phyloP scores from a whole-genome alignment of 2,329 filamentous ascomycete genomes.

The Clonostachys solani region DNA sequence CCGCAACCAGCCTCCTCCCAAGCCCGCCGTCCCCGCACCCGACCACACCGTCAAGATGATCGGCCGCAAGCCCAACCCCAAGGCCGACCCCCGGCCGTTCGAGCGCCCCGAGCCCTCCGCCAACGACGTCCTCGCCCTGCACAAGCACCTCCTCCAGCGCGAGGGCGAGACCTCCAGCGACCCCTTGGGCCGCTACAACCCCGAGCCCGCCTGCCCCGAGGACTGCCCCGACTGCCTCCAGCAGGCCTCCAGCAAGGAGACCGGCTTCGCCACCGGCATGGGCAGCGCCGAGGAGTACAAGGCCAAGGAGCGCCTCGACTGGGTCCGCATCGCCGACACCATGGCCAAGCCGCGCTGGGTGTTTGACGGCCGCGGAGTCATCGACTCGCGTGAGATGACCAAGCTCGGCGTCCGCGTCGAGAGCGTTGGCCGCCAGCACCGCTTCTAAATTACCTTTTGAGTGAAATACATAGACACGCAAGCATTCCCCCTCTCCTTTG shows the following conservation, averaged over 20 bases:
- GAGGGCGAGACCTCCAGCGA: constrained; percentile 24
- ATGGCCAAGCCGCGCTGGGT: constrained; percentile 52
- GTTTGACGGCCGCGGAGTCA: constrained; percentile 52
- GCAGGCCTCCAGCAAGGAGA: constrained; percentile 28
- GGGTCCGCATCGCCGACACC: constrained; percentile 40
- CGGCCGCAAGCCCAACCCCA: constrained; percentile 30
- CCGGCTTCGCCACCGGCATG: constrained; percentile 34
- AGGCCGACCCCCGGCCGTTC: constrained; percentile 43
- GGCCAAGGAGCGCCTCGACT: constrained; percentile 44
- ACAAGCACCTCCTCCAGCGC: constrained; percentile 37
- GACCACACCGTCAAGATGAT: constrained; percentile 18
- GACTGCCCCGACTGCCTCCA: constrained; percentile 47
- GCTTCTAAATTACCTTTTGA: constrained; percentile 19
- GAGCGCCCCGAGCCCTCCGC: constrained; percentile 29
- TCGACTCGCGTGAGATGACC: constrained; percentile 41
- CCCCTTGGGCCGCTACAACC: constrained; percentile 38
- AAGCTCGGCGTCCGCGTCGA: constrained; percentile 48
- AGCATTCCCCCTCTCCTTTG: background rate
- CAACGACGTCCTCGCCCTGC: constrained; percentile 41
- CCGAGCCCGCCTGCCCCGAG: constrained; percentile 36
- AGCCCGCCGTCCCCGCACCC: constrained; percentile 15
- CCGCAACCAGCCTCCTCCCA: constrained; percentile 31
- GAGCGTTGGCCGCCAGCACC: constrained; percentile 44
- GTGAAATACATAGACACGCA: background rate
- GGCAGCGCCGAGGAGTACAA: constrained; percentile 38